Evolutionary conservation across 2,329 filamentous ascomycete genomes (phyloP).

Genomic region (Penicillium sp.): DNA sequence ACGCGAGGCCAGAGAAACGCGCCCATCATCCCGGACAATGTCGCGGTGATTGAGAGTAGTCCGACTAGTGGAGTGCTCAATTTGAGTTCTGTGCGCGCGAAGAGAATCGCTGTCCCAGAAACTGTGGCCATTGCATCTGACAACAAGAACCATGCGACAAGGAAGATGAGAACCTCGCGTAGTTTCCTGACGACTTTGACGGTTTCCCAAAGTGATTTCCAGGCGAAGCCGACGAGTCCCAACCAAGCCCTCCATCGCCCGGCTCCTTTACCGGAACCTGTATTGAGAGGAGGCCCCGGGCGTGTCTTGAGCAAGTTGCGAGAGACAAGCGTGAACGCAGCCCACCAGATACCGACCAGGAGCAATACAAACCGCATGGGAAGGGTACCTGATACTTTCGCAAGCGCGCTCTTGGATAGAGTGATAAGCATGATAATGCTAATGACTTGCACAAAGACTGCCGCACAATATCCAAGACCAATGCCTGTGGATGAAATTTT

Average conservation of each 20-base stretch:
- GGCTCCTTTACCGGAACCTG: conserved; percentile 10
- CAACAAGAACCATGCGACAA: conserved; percentile 84
- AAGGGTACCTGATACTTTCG: conserved; percentile 67
- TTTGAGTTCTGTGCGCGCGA: conserved; percentile 80
- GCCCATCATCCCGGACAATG: conserved; percentile 71
- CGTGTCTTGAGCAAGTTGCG: conserved; percentile 77
- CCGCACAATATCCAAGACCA: conserved; percentile 82
- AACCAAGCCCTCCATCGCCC: conserved; percentile 50
- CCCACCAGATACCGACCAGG: conserved; percentile 83
- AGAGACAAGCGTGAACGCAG: conserved; percentile 75
- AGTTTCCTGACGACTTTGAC: conserved; percentile 66
- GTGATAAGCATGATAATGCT: conserved; percentile 69
- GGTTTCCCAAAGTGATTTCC: conserved; percentile 76
- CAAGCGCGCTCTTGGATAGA: conserved; percentile 33
- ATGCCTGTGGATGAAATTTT: conserved; percentile 84
- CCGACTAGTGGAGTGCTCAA: conserved; percentile 80
- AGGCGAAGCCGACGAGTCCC: conserved; percentile 71
- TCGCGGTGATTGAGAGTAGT: conserved; percentile 84
- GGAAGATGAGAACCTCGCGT: conserved; percentile 73
- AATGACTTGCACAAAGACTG: conserved; percentile 74
- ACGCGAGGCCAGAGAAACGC: conserved; percentile 81
- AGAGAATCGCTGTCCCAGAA: conserved; percentile 83
- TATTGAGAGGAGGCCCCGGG: conserved; percentile 66
- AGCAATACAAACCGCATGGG: conserved; percentile 78
- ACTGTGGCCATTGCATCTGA: conserved; percentile 89